A percentile compares a stretch with the other conserved stretches of the same genome.
Evolutionary conservation across 768 basidiomycete genomes (phyloP).

Genomic region (Melanogaster broomeanus): DNA sequence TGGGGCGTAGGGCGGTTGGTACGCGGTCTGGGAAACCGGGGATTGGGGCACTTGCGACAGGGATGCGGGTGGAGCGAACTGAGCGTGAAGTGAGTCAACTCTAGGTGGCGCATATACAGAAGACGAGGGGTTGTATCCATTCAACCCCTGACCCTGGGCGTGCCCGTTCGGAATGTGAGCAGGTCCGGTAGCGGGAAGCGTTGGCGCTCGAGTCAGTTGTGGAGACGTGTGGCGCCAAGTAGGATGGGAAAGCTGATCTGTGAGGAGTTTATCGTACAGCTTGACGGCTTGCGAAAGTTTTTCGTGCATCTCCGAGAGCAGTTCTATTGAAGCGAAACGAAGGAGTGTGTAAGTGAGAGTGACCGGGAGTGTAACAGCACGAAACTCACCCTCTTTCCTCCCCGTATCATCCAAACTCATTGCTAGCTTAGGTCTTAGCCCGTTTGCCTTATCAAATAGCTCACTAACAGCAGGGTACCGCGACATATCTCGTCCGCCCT

Average conservation of each 20-base stretch:
- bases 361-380: neutral
- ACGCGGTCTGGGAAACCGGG: constrained; percentile 27
- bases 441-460: constrained; percentile 80
- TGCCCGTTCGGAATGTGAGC: constrained; percentile 28
- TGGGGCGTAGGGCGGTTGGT: constrained; percentile 30
- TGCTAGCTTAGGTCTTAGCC: constrained; percentile 78
- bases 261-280: constrained; percentile 86
- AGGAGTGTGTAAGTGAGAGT: neutral
- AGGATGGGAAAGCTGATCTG: constrained; percentile 77
- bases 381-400: constrained; percentile 76
- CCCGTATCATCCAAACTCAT: constrained; percentile 83
- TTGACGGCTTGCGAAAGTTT: constrained; percentile 92
- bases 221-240: constrained; percentile 50
- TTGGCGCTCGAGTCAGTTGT: constrained; percentile 18
- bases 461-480: constrained; percentile 84
- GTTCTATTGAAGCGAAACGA: constrained; percentile 48
- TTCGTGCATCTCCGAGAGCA: constrained; percentile 91
- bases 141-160: constrained; percentile 26
- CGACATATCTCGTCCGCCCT: constrained; percentile 75
- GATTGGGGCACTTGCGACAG: constrained; percentile 29
- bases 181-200: constrained; percentile 31
- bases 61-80: constrained; percentile 18
- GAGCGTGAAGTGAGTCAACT: constrained; percentile 9
- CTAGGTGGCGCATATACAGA: constrained; percentile 18
- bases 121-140: constrained; percentile 35